Evolutionary conservation across 2,329 filamentous ascomycete species (phyloP), one percentile per base, ranked within the genome.

Genomic region (Trichophyton simii): DNA sequence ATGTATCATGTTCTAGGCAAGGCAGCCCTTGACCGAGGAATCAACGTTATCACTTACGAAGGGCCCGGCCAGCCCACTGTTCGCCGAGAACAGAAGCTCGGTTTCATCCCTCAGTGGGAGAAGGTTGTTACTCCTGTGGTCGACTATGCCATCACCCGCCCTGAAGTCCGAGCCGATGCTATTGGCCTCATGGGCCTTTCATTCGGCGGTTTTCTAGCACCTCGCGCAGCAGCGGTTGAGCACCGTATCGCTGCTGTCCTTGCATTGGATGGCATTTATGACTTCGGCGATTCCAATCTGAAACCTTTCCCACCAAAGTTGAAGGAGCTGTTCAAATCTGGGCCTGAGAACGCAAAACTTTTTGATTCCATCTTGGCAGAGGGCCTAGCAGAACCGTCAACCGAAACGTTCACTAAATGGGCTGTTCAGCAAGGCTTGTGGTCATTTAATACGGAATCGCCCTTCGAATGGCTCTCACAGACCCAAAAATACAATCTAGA

Each of bases 221-320:
- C 73, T 1, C 72, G 76, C 3, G 77, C 76, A 0, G 76, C 77
- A 0, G 75, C 76, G 0, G 77, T 76, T 63, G 77, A 80, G 61
- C 73, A 70, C 57, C 73, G 77, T 1, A 63, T 79, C 8, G 68
- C 70, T 0, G 77, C 76, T 0, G 66, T 72, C 3, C 66, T 78
- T 57, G 68, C 71, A 38, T 68, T 76, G 28, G 76, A 77, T 63
- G 77, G 75, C 1, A 61, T 79, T 2, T 75, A 67, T 63, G 68
- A 73, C 60, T n/a, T 59, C 50, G 41, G 42, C 66, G 3, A 66
- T 59, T 50, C 62, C 65, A 9, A 60, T 61, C 25, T 65, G 63
- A 20, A 65, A 65, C 52, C 58, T 63, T 15, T 60, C 58, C 13
- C 60, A 18, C 6, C 15, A 18, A n/a, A 60, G 36, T 11, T 38